A percentile compares a stretch with the other conserved stretches of the same genome.
phyloP scores from a whole-genome alignment of 2,329 filamentous ascomycete genomes.

The Trichoderma sp. region DNA sequence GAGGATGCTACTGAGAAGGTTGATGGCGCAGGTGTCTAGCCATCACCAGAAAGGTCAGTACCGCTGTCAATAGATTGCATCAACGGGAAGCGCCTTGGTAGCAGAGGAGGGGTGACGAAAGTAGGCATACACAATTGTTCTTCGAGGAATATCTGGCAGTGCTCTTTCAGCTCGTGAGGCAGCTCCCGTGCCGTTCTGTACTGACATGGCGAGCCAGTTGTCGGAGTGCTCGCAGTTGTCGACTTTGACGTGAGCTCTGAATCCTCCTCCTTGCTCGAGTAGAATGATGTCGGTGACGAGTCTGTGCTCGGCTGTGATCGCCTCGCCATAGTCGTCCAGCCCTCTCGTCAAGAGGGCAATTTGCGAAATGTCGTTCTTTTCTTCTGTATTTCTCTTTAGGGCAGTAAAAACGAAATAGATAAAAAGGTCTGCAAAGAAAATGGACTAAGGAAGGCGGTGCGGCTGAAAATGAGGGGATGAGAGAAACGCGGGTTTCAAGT shows the following conservation, averaged over 20 bases:
- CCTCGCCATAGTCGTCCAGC: constrained; percentile 24
- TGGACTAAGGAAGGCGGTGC: not conserved
- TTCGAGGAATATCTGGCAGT: constrained; percentile 74
- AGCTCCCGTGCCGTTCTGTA: constrained; percentile 62
- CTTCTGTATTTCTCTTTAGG: not conserved
- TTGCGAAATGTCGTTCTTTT: not conserved
- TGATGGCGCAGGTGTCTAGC: constrained; percentile 54
- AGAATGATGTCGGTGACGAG: constrained; percentile 44
- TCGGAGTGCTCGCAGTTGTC: constrained; percentile 45
- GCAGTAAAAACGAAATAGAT: not conserved
- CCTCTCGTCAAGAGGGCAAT: not conserved
- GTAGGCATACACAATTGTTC: constrained; percentile 66
- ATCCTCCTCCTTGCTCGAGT: constrained; percentile 36
- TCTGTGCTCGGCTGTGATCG: constrained; percentile 32
- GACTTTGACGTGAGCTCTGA: constrained; percentile 37
- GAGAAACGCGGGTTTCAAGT: not conserved
- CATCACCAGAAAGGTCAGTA: not conserved
- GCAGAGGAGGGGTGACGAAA: constrained; percentile 13
- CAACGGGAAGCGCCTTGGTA: not conserved
- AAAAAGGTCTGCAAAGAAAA: not conserved
- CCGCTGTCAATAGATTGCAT: not conserved
- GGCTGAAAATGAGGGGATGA: not conserved
- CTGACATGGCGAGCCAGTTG: constrained; percentile 37
- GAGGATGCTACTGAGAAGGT: constrained; percentile 67
- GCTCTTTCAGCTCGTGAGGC: constrained; percentile 65